Evolutionary conservation across 768 basidiomycete genomes (phyloP).

Genomic region (Rhodocollybia butyracea): DNA sequence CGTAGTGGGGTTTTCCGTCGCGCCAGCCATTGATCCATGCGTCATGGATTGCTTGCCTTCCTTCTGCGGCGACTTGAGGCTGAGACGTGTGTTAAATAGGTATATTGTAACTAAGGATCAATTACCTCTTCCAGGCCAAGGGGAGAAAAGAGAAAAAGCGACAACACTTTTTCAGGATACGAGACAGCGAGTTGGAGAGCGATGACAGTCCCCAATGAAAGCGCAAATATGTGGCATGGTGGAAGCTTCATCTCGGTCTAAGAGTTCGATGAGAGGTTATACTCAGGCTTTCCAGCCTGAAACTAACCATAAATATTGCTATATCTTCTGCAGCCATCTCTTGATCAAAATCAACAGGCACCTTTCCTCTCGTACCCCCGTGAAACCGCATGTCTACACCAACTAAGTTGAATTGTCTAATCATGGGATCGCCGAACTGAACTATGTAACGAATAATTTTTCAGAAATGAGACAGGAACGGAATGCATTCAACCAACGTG

Average conservation of each 20-base stretch:
- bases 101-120: constrained; percentile 5
- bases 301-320: constrained; percentile 22
- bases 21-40: constrained; percentile 4
- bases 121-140: constrained; percentile 24
- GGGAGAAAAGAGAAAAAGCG: constrained; percentile 23
- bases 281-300: neutral
- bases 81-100: neutral
- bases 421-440: constrained; percentile 30
- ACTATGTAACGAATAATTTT: constrained; percentile 13
- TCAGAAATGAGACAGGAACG: neutral
- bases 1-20: neutral
- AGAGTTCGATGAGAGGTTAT: neutral
- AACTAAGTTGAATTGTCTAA: constrained; percentile 26
- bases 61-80: constrained; percentile 8
- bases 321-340: constrained; percentile 25
- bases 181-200: constrained; percentile 20
- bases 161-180: constrained; percentile 19
- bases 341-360: constrained; percentile 16
- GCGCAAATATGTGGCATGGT: constrained; percentile 24
- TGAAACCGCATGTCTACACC: constrained; percentile 23
- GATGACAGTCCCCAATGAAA: constrained; percentile 22
- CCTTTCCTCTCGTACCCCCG: constrained; percentile 20
- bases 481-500: constrained; percentile 25
- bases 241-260: constrained; percentile 25
- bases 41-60: constrained; percentile 11